phyloP scores from a whole-genome alignment of 495 filamentous ascomycete genomes.

The Viridothelium virens region DNA sequence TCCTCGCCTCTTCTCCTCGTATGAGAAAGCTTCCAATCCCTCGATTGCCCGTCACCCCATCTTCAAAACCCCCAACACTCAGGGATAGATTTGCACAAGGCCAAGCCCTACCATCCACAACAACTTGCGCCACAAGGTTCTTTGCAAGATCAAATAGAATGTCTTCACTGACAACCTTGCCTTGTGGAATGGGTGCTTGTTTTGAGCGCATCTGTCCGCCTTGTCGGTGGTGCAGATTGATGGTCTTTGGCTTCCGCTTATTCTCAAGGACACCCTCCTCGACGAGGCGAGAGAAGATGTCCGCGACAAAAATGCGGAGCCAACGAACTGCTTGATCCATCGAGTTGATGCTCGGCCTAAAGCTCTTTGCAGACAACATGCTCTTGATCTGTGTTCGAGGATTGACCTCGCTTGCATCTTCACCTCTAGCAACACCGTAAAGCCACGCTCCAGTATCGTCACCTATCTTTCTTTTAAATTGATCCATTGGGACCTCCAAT shows the following conservation, averaged over 20 bases:
- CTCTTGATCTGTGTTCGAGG: slow-evolving; percentile 88
- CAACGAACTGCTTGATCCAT: slow-evolving; percentile 77
- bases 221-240: slow-evolving; percentile 73
- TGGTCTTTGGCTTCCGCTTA: slow-evolving; percentile 73
- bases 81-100: slow-evolving; percentile 80
- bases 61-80: slow-evolving; percentile 83
- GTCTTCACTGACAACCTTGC: slow-evolving; percentile 60
- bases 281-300: slow-evolving; percentile 82
- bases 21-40: slow-evolving; percentile 80
- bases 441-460: slow-evolving; percentile 86
- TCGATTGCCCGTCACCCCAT: slow-evolving; percentile 71
- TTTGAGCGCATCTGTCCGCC: slow-evolving; percentile 62
- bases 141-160: slow-evolving; percentile 71
- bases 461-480: slow-evolving; percentile 69
- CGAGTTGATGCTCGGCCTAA: slow-evolving; percentile 72
- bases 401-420: slow-evolving; percentile 83
- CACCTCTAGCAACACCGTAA: slow-evolving; percentile 75
- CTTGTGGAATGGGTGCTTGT: slow-evolving; percentile 67
- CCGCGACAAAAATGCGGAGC: slow-evolving; percentile 85
- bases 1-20: slow-evolving; percentile 65
- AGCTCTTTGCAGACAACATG: slow-evolving; percentile 97
- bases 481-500: slow-evolving; percentile 61
- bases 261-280: slow-evolving; percentile 90
- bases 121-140: slow-evolving; percentile 65
- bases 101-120: slow-evolving; percentile 71